Evolutionary conservation across 352 stramenopile species (phyloP), one percentile per base, ranked within the genome.

Genomic region (Globisporangium viniferum): DNA sequence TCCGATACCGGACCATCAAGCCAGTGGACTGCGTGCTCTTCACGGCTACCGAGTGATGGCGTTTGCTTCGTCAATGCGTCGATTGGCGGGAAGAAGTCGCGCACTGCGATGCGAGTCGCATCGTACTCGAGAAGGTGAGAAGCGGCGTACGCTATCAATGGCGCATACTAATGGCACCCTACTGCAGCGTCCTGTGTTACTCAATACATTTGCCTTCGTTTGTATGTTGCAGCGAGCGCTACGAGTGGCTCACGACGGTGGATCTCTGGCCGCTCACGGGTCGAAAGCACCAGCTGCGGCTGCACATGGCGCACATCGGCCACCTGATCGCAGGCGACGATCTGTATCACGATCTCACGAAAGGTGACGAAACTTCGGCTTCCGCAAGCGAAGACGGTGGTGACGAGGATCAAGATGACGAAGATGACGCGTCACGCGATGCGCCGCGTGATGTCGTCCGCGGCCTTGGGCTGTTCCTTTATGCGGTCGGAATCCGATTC

Each of bases 281-380:
- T 1, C 72, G 84, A 36, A 87, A 83, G 70, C 86, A 93, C 57
- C 86, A 93, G 63, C 74, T 93, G 54, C 77, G 83, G n/a, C 56
- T 87, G 27, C 86, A 92, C 68, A 81, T 81, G 69, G 80, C 82
- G 15, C 67, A 54, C 33, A 63, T 86, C 15, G 79, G 82, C 2
- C 83, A 91, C 41, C 82, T 82, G 29, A 90, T 93, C 59, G 73
- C 83, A 24, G 84, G 84, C 9, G 86, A 92, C 48, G 77, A 89
- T 60, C 73, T 92, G 18, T 86, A 93, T 54, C 83, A 90, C 53
- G 48, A 73, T 58, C 67, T 31, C 36, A 56, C 24, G 2, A 8
- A 8, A 29, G 22, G 29, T 9, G 31, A 60, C 18, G 58, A 49
- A n/a, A 20, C 33, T 3, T 24, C 8, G 20, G 55, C 22, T 20